Evolutionary conservation across 192 early-diverging fungal species (phyloP).

Genomic region (Backusella circina): DNA sequence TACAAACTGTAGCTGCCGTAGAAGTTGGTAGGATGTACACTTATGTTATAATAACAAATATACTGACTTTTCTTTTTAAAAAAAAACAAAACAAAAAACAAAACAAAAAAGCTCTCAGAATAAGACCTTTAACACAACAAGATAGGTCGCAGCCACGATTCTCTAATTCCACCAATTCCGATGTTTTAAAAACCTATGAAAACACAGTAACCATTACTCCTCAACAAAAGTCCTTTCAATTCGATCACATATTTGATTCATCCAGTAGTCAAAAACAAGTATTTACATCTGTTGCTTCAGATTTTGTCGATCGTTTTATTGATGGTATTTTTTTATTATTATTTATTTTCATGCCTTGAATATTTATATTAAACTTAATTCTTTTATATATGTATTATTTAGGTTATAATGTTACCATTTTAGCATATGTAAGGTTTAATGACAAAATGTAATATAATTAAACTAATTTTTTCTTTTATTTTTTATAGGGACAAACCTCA

Average conservation of each 20-base stretch:
- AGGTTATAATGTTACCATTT: slow-evolving; percentile 93
- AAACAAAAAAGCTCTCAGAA: slow-evolving; percentile 20
- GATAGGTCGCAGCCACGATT: slow-evolving; percentile 25
- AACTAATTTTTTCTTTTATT: not conserved
- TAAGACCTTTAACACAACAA: slow-evolving; percentile 27
- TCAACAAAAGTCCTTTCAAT: slow-evolving; percentile 31
- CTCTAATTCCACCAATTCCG: slow-evolving; percentile 23
- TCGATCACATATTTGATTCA: slow-evolving; percentile 30
- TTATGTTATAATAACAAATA: not conserved
- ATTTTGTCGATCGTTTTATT: slow-evolving; percentile 28
- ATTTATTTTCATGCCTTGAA: not conserved
- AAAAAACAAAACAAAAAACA: too few relatives aligned
- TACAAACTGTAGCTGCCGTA: not conserved
- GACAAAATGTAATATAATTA: not conserved
- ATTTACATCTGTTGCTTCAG: slow-evolving; percentile 19
- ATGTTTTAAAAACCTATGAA: slow-evolving; percentile 27
- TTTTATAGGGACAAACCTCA: slow-evolving; percentile 72
- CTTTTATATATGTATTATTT: slow-evolving; percentile 24
- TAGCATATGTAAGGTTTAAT: slow-evolving; percentile 70
- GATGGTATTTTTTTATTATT: slow-evolving; percentile 20
- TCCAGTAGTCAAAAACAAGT: slow-evolving; percentile 32
- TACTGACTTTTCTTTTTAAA: not conserved
- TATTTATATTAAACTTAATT: slow-evolving; percentile 4
- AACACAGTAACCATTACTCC: slow-evolving; percentile 23
- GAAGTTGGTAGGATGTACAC: slow-evolving; percentile 2